Base-by-base conservation (phyloP, 2,329 filamentous ascomycete species). In the Epichloe baconii region DNA sequence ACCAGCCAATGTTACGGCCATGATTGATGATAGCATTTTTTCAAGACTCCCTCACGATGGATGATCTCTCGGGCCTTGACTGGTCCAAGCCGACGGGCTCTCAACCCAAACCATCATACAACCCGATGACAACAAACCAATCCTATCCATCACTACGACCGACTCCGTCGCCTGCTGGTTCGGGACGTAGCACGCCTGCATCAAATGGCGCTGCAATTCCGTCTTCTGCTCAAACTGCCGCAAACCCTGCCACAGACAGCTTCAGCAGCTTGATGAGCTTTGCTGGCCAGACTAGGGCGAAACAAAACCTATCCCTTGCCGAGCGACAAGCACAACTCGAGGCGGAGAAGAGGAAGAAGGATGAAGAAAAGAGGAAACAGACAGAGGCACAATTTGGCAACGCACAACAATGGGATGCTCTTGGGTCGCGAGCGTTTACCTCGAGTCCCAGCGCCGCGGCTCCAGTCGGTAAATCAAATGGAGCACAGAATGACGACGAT, bases 301-400 rank as follows among this genome's bases (percentile, higher is more conserved):
- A 76, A 34, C 84, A 82, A 65, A 93, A 85, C 56, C 72, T 96
- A 15, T 85, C 80, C 54, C 69, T 95, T 57, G 79, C 86, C 57
- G 87, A 95, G 66, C 83, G 88, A 60, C 86, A 88, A 66, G 78
- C 80, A 55, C 79, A 78, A 53, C 66, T 85, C 38, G 76, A 81
- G 56, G 77, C 74, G 4, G 80, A 84, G 66, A 87, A 80, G 68
- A 73, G 77, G 36, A 79, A 73, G 64, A 86, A 91, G 64, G 86
- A 89, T 54, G 84, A 83, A 53, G 84, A 90, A 63, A 79, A 80
- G 62, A 79, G 77, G 60, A 83, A 77, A 60, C 79, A 83, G 63
- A 78, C 83, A 59, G 87, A 93, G 57, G 76, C 79, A 34, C 82
- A 91, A 54, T 96, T 88, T 66, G 88, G 87, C 2, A 80, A 83